These are phyloP conservation scores for Diaporthe batatas DNA, from an alignment of 2,329 filamentous ascomycete species.

Conservation along the genomic window DNA sequence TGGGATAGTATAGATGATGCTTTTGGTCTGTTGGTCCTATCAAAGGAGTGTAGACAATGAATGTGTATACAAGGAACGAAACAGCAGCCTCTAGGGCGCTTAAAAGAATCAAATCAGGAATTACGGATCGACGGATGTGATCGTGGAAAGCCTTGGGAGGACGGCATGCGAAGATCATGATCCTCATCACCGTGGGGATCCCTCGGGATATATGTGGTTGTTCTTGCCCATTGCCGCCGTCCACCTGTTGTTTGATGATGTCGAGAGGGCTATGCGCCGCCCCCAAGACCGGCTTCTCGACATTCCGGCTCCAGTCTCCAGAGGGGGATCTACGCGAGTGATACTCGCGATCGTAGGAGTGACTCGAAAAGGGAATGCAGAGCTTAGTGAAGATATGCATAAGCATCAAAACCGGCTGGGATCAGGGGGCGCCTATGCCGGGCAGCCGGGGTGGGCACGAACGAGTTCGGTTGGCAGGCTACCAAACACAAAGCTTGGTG, in stretches of 20 bases:
- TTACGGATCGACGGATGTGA: conserved; percentile 23
- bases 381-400: conserved; percentile 15
- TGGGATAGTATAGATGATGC: conserved; percentile 13
- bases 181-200: conserved; percentile 31
- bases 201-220: conserved; percentile 33
- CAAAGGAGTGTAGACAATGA: conserved; percentile 34
- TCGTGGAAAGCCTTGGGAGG: conserved; percentile 32
- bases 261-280: not conserved
- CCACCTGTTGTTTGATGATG: not conserved
- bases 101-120: conserved; percentile 14
- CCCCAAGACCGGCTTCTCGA: conserved; percentile 31
- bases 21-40: conserved; percentile 27
- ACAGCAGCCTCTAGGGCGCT: conserved; percentile 42
- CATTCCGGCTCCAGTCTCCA: conserved; percentile 35
- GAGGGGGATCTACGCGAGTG: conserved; percentile 28
- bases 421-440: conserved; percentile 25
- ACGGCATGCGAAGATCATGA: conserved; percentile 41
- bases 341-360: conserved; percentile 19
- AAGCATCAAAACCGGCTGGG: conserved; percentile 22
- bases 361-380: conserved; percentile 21
- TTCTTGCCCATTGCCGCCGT: not conserved
- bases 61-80: conserved; percentile 36
- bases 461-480: conserved; percentile 32
- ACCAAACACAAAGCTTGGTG: conserved; percentile 23
- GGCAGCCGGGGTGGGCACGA: not conserved